Evolutionary conservation across 805 yeast genomes (phyloP), one percentile per base, ranked within the genome.

Genomic region (Saturnispora serradocipensis): DNA sequence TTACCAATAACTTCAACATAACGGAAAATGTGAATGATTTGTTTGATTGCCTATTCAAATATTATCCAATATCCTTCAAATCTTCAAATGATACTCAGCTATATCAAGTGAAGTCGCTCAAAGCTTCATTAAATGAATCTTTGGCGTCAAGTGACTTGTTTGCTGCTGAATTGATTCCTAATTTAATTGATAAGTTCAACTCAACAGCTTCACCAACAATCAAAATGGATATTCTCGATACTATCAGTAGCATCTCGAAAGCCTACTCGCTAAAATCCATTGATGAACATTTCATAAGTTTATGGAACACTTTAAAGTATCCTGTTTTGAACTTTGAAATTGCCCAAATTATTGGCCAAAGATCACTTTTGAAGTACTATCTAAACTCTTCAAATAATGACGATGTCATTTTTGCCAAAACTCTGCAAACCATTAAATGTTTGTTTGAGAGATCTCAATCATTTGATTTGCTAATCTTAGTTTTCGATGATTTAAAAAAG

Each of bases 41-140:
- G 53, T 95, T 90, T 63, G 99, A 93, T 63, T 80, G 86, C 35
- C 73, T 88, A 40, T 95, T 91, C 64, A 93, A 99, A 67, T 93
- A 93, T 69, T 93, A 91, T 70, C 99, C 99, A 11, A 90, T 93
- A 43, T 86, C 97, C 1, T 93, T 95, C 69, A 82, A 82, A 53
- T 96, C 98, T 1, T 96, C 98, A 3, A 87, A 87, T 64, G 96
- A 91, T 59, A 90, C 93, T 0, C 88, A 89, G 64, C 80, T 82
- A 55, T 86, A 88, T 56, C 80, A 96, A 0, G 79, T 88, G 1
- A 77, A 74, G 1, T 86, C 88, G 50, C 72, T 95, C 58, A 88
- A 87, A 61, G 43, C 60, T 10, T 74, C 78, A 6, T 70, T 93
- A 50, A 73, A 90, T 58, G 58, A 61, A 1, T 83, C 90, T 3